phyloP scores from a whole-genome alignment of 306 rosid species.

The Pyrus betulifolia region DNA sequence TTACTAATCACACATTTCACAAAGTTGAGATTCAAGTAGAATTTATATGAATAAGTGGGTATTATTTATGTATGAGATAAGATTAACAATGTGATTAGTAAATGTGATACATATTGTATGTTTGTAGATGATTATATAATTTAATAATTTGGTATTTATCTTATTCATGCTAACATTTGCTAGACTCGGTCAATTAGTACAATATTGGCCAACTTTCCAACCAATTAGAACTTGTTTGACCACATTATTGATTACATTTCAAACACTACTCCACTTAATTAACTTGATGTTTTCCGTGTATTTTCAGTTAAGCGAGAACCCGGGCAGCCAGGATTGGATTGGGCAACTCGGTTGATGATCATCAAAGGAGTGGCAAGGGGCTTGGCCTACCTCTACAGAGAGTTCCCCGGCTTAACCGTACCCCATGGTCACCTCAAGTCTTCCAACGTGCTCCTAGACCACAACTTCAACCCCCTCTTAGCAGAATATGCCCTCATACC shows the following conservation, averaged over 20 bases:
- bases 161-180: too few species aligned
- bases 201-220: neutral
- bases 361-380: slow-evolving; percentile 75
- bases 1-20: neutral
- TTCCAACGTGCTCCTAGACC: slow-evolving; percentile 61
- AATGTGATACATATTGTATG: too few species aligned
- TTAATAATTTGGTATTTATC: too few species aligned
- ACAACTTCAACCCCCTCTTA: slow-evolving; percentile 32
- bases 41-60: neutral
- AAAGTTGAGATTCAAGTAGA: too few species aligned
- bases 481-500: slow-evolving; percentile 54
- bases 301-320: slow-evolving; percentile 36
- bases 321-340: slow-evolving; percentile 31
- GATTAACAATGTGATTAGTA: neutral
- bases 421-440: slow-evolving; percentile 90
- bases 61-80: too few species aligned
- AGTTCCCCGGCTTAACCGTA: slow-evolving; percentile 28
- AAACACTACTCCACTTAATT: neutral
- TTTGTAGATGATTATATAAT: too few species aligned
- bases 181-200: neutral
- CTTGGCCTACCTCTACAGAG: slow-evolving; percentile 44
- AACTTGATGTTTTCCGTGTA: neutral
- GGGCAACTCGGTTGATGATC: slow-evolving; percentile 69
- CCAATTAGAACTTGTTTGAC: neutral
- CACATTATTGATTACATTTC: neutral